Conservation (phyloP, 2,329 filamentous ascomycete species). For the Aspergillus tubingensis region DNA sequence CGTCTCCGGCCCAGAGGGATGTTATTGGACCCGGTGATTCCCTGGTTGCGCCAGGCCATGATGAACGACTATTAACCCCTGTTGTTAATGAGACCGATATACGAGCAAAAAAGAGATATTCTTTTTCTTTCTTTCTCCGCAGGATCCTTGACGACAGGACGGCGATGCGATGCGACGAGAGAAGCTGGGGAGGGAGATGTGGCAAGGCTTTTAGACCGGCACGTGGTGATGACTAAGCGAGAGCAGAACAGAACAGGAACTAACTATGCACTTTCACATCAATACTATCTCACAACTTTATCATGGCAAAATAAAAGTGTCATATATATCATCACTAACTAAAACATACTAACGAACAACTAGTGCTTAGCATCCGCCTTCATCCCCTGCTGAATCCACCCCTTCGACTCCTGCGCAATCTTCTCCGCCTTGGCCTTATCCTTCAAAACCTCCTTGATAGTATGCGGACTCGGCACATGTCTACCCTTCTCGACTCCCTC, state of each 20-base stretch:
- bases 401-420: conserved; percentile 53
- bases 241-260: not conserved
- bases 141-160: not conserved
- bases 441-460: conserved; percentile 60
- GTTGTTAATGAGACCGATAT: conserved; percentile 12
- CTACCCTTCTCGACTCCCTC: conserved; percentile 74
- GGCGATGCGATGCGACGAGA: not conserved
- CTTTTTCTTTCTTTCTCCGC: not conserved
- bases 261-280: too few species aligned
- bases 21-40: conserved; percentile 97
- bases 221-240: conserved; percentile 18
- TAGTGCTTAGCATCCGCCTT: conserved; percentile 57
- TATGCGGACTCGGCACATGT: conserved; percentile 68
- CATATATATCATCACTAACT: not conserved
- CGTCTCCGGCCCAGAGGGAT: conserved; percentile 87
- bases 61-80: not conserved
- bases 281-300: too few species aligned
- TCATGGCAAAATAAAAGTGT: too few species aligned
- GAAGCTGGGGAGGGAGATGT: conserved; percentile 9
- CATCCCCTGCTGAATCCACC: conserved; percentile 72
- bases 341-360: not conserved
- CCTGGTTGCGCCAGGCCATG: conserved; percentile 69
- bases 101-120: conserved; percentile 6
- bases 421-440: conserved; percentile 61
- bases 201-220: conserved; percentile 13